Evolutionary conservation across 306 rosid species (phyloP), one percentile per base, ranked within the genome.

Genomic region (Fagus crenata): DNA sequence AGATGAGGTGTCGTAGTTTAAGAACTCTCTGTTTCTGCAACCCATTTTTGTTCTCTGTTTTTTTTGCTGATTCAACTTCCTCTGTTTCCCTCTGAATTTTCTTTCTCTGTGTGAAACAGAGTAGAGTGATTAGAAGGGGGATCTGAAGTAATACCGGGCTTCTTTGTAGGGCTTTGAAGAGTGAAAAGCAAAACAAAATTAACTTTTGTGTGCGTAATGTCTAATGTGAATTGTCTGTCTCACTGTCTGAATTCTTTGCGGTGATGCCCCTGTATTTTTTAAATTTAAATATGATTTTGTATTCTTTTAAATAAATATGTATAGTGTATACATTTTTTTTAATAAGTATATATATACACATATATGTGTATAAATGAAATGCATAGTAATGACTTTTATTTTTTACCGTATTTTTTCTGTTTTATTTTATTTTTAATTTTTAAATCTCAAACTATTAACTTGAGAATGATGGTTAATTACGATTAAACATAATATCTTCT

Each of bases 11-110:
- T 76, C 87, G 63, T 88, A 81, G 56, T 83, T 85, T 3, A 80
- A 54, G 67, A 67, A 42, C 43, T 89, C 87, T 67, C 85, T 82
- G 83, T 79, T 83, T 76, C 86, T 75, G 83, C 90, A 77, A 82
- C 88, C 98, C 98, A 93, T 90, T 17, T 59, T 63, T 74, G 53
- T 41, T 33, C 2, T 15, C 54, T 54, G 61, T 41, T 46, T 43
- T 72, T n/a, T 72, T n/a, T 59, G 37, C 76, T 77, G 76, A 73
- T 69, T 75, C 77, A 73, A 59, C 49, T 35, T 17, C 4, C 55
- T 37, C 55, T 69, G 55, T 54, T 12, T 28, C 18, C 64, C 53
- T 64, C 42, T 22, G 33, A 28, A 17, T 55, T 54, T 53, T 32
- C 2, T 18, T 59, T 56, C 53, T 12, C 5, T 3, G 0, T 22